phyloP scores from a whole-genome alignment of 345 rosid species.

The Firmiana major region DNA sequence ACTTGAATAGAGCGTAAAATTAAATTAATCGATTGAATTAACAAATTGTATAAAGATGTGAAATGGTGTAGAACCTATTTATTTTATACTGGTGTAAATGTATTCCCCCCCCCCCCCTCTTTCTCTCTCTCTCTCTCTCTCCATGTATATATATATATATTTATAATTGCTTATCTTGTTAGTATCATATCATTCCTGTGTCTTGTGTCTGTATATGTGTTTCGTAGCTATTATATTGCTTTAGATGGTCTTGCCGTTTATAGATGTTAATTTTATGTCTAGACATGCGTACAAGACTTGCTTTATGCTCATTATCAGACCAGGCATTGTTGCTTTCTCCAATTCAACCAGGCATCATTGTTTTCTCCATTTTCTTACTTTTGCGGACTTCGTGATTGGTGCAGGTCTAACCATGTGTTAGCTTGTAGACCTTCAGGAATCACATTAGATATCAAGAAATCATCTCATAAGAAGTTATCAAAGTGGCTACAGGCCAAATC shows the following conservation, averaged over 20 bases:
- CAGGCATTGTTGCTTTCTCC: not conserved
- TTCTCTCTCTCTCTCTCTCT: not conserved
- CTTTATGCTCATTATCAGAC: not conserved
- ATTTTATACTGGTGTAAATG: not conserved
- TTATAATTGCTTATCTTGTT: not conserved
- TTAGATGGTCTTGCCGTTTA: not conserved
- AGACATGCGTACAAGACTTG: not conserved
- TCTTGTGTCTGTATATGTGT: not conserved
- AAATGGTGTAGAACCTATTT: not conserved
- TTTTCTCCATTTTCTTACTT: not conserved
- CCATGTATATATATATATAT: not conserved
- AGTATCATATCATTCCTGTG: not conserved
- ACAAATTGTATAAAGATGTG: too few species aligned
- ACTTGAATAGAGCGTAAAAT: not conserved
- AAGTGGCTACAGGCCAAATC: constrained; percentile 95
- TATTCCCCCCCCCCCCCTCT: too few species aligned
- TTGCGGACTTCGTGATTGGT: constrained; percentile 14
- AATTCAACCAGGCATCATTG: not conserved
- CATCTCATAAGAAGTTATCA: constrained; percentile 89
- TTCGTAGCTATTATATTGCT: not conserved
- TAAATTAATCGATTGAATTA: too few species aligned
- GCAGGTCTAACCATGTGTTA: constrained; percentile 85
- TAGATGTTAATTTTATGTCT: not conserved
- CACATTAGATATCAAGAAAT: constrained; percentile 79
- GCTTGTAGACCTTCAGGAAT: constrained; percentile 85